Base-by-base conservation (phyloP, 805 yeast genomes). In the Wickerhamia fluorescens region DNA sequence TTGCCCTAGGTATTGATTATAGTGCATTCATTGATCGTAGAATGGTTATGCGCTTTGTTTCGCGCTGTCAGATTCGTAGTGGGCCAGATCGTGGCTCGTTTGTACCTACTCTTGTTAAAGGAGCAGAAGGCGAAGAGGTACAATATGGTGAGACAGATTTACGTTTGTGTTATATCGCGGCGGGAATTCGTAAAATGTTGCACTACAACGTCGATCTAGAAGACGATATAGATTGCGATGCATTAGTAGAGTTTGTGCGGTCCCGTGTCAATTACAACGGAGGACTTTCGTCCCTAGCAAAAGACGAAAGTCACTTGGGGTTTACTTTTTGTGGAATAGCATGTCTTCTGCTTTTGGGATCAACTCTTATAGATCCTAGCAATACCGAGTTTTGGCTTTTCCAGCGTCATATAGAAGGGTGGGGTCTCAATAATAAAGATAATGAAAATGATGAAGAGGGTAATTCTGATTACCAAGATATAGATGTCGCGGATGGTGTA, bases 251-350 rank as follows among this genome's bases (percentile, higher is more conserved):
- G 0, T 75, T 64, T 45, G 40, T 64, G 5, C 23, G 47, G 3
- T 31, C 27, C 6, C 33, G 60, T 23, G 34, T 55, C 16, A 50
- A 45, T 31, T 66, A 53, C 40, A 75, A 71, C 43, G 96, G 96
- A 2, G 96, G 95, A 0, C 53, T 84, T 25, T 81, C 88, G 4
- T 68, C 70, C 14, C 25, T 36, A 6, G 51, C 58, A 4, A 45
- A 48, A 21, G 55, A 62, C 9, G 98, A 89, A 51, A 64, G 87
- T 3, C 96, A 89, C 55, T 77, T 86, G 6, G 98, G 97, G 0
- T 66, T 82, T 35, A 81, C 95, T 0, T 89, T 75, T 45, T 88
- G 96, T 56, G 95, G 83, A 0, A 42, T 88, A 14, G 80, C 81
- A 0, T 52, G 82, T 1, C 59, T 86, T 33, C 45, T 50, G 19